Percentiles rank a stretch among this genome's conserved stretches.
Conservation (phyloP, 768 basidiomycete species). For the Pulveroboletus sp. region DNA sequence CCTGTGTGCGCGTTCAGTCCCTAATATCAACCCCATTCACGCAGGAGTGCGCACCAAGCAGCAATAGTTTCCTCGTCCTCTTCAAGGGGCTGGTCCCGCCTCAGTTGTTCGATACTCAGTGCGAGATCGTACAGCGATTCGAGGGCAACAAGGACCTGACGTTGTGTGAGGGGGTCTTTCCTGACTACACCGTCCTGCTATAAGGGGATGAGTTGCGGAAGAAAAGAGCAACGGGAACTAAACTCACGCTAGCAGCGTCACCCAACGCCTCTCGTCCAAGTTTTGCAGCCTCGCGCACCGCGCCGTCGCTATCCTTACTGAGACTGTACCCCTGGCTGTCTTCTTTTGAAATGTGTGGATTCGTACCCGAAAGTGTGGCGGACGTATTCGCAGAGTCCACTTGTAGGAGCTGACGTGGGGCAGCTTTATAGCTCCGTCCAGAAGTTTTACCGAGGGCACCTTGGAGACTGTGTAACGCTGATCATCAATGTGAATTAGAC, state of each 20-base stretch:
- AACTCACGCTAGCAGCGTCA: constrained; percentile 48
- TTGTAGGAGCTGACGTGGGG: constrained; percentile 93
- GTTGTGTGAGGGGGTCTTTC: constrained; percentile 71
- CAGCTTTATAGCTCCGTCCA: constrained; percentile 89
- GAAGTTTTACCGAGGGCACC: constrained; percentile 95
- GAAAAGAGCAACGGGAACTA: background rate
- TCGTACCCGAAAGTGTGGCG: constrained; percentile 39
- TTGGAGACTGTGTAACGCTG: constrained; percentile 74
- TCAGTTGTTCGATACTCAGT: constrained; percentile 79
- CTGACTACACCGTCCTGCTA: constrained; percentile 62
- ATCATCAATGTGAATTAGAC: constrained; percentile 6
- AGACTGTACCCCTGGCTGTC: constrained; percentile 33
- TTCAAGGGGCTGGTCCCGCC: constrained; percentile 67
- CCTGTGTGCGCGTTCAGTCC: constrained; percentile 38
- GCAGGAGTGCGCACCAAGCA: constrained; percentile 41
- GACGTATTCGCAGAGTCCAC: constrained; percentile 56
- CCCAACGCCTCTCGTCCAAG: constrained; percentile 72
- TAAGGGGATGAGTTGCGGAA: constrained; percentile 1
- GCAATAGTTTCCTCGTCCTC: constrained; percentile 41
- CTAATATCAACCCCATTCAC: background rate
- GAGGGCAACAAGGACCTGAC: constrained; percentile 72
- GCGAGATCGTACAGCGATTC: constrained; percentile 85
- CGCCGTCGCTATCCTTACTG: constrained; percentile 43
- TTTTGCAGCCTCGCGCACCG: constrained; percentile 70
- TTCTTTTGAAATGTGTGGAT: constrained; percentile 50